Base-by-base conservation (phyloP, 495 filamentous ascomycete species). In the Halenospora varia region DNA sequence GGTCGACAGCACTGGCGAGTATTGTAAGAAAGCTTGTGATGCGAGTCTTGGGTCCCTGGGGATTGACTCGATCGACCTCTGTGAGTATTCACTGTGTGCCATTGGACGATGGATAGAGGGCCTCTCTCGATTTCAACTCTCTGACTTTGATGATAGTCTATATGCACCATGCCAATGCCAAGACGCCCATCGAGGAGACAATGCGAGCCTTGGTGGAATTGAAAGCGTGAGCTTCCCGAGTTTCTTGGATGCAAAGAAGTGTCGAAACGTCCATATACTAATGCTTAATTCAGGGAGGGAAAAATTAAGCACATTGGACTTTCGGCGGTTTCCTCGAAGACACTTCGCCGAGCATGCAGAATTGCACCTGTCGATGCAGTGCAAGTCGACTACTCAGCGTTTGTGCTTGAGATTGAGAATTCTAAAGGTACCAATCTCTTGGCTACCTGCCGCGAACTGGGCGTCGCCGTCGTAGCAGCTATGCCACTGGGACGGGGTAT, bases 381-480 rank as follows among this genome's bases (percentile, higher is more conserved):
- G 19, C 80, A 89, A 66, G 67, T 87, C 18, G 85, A 88, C 71
- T 87, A 85, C 65, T 77, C 70, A 1, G 76, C 80, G 0, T 87
- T 84, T 51, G 62, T 72, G 2, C 68, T 81, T 3, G 79, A 83
- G 3, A 81, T 87, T 45, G 82, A 88, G 67, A 65, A 62, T 3
- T 57, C 70, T 0, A 62, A 74, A n/a, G 35, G 35, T n/a, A 71
- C 72, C 0, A 62, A 71, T 10, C 61, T 87, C 3, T 60, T 88
- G 3, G 61, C 71, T 3, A 80, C 84, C 0, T 77, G 74, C 58
- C 76, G 83, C 3, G 83, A 88, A 55, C 75, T 91, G 3, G 85
- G 83, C 10, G 69, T 86, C 17, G 71, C 83, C 0, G 68, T 84
- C 8, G 74, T 88, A 0, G 82, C 82, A 0, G 88, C 84, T 67